Evolutionary conservation across 306 rosid genomes (phyloP).

Genomic region (Gastrolobium villosum): DNA sequence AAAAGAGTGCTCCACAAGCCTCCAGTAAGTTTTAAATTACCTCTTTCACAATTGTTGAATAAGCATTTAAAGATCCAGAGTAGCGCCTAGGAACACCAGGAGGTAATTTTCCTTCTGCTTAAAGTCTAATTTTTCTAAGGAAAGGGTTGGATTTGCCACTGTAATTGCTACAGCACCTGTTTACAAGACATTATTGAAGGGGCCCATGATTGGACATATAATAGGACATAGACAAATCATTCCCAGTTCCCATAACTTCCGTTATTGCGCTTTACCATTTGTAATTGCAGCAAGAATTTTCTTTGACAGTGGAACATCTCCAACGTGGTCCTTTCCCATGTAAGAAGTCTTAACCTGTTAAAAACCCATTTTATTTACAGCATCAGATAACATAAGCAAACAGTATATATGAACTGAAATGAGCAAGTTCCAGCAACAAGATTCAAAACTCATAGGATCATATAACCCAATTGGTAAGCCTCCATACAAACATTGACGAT

Average conservation of each 20-base stretch:
- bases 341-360: slow-evolving; percentile 83
- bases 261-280: slow-evolving; percentile 70
- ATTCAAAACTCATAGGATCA: slow-evolving; percentile 79
- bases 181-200: slow-evolving; percentile 16
- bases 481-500: slow-evolving; percentile 91
- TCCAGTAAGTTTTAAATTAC: no score
- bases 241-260: neutral
- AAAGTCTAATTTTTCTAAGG: slow-evolving; percentile 97
- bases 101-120: slow-evolving; percentile 92
- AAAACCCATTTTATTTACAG: slow-evolving; percentile 31
- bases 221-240: neutral
- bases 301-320: slow-evolving; percentile 91
- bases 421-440: neutral
- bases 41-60: slow-evolving; percentile 92
- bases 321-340: slow-evolving; percentile 84
- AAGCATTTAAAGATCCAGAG: slow-evolving; percentile 92
- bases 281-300: slow-evolving; percentile 94
- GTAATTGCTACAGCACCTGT: slow-evolving; percentile 89
- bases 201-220: neutral
- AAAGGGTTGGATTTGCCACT: slow-evolving; percentile 95
- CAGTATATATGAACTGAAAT: slow-evolving; percentile 32
- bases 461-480: slow-evolving; percentile 94
- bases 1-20: no score
- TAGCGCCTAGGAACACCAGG: slow-evolving; percentile 94
- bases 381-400: slow-evolving; percentile 45